Percentiles rank a stretch among this genome's conserved stretches.
Conservation (phyloP, 2,329 filamentous ascomycete species). For the Neonectria hederae region DNA sequence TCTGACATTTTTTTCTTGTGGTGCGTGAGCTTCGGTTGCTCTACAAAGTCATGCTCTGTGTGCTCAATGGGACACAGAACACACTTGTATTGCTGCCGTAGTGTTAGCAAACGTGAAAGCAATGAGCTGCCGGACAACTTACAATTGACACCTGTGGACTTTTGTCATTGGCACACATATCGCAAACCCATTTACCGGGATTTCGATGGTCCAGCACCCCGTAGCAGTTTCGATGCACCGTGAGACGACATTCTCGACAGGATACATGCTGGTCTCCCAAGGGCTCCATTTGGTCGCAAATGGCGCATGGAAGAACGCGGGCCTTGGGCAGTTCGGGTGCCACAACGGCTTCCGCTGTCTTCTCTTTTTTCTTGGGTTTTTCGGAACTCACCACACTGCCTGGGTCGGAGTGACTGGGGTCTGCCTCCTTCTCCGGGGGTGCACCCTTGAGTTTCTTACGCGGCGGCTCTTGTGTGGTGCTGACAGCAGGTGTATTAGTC, state of each 20-base stretch:
- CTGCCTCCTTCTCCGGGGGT: slow-evolving; percentile 60
- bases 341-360: slow-evolving; percentile 63
- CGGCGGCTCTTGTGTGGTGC: slow-evolving; percentile 61
- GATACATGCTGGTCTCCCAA: slow-evolving; percentile 76
- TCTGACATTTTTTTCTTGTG: slow-evolving; percentile 89
- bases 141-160: slow-evolving; percentile 92
- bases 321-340: slow-evolving; percentile 82
- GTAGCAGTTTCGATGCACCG: slow-evolving; percentile 92
- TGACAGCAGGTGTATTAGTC: slow-evolving; percentile 35
- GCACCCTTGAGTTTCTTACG: slow-evolving; percentile 72
- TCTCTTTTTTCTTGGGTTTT: slow-evolving; percentile 68
- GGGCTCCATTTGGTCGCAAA: slow-evolving; percentile 81
- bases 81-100: slow-evolving; percentile 81
- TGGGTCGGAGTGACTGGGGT: slow-evolving; percentile 57
- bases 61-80: slow-evolving; percentile 86
- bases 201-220: slow-evolving; percentile 78
- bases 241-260: slow-evolving; percentile 88
- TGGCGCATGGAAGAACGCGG: slow-evolving; percentile 81
- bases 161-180: slow-evolving; percentile 95
- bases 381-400: slow-evolving; percentile 51
- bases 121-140: slow-evolving; percentile 50
- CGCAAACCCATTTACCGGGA: slow-evolving; percentile 88
- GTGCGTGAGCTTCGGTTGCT: slow-evolving; percentile 64
- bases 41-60: slow-evolving; percentile 85
- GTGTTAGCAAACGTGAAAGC: slow-evolving; percentile 43